Evolutionary conservation across 2,329 filamentous ascomycete genomes (phyloP).

Genomic region (Ophidiomyces ophidiicola): DNA sequence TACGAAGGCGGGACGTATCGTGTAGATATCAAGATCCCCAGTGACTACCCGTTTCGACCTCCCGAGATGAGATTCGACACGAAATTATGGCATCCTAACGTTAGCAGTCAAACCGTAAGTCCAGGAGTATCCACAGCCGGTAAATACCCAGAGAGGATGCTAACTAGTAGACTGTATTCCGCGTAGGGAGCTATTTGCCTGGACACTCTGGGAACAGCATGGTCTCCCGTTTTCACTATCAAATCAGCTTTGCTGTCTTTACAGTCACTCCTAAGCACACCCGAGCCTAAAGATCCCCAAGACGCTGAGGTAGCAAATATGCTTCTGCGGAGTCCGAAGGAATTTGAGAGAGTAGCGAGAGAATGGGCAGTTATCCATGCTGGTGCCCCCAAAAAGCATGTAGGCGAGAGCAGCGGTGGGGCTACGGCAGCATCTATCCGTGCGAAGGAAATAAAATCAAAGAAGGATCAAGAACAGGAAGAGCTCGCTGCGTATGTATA

Average conservation of each 20-base stretch:
- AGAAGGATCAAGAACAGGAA: conserved; percentile 45
- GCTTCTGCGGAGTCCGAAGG: conserved; percentile 65
- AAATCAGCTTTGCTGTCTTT: conserved; percentile 89
- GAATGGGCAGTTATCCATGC: conserved; percentile 85
- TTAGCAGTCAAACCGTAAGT: conserved; percentile 82
- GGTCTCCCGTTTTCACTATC: conserved; percentile 93
- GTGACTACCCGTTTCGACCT: conserved; percentile 84
- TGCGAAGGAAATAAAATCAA: conserved; percentile 42
- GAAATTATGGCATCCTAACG: conserved; percentile 93
- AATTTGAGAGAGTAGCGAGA: conserved; percentile 69
- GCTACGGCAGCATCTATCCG: conserved; percentile 43
- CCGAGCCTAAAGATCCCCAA: conserved; percentile 92
- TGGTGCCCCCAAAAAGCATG: conserved; percentile 52
- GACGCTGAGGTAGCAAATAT: conserved; percentile 90
- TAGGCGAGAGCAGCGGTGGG: conserved; percentile 43
- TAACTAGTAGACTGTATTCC: background rate
- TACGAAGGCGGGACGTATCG: conserved; percentile 76
- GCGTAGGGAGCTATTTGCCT: conserved; percentile 85
- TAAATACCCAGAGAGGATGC: background rate
- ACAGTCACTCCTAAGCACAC: conserved; percentile 81
- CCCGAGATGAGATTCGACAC: conserved; percentile 86
- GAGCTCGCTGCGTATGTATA: conserved; percentile 43
- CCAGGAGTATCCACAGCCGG: background rate
- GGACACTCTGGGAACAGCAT: conserved; percentile 76
- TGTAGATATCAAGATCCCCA: conserved; percentile 77